phyloP scores from a whole-genome alignment of 495 filamentous ascomycete genomes.

The Tuber umbilicatum region DNA sequence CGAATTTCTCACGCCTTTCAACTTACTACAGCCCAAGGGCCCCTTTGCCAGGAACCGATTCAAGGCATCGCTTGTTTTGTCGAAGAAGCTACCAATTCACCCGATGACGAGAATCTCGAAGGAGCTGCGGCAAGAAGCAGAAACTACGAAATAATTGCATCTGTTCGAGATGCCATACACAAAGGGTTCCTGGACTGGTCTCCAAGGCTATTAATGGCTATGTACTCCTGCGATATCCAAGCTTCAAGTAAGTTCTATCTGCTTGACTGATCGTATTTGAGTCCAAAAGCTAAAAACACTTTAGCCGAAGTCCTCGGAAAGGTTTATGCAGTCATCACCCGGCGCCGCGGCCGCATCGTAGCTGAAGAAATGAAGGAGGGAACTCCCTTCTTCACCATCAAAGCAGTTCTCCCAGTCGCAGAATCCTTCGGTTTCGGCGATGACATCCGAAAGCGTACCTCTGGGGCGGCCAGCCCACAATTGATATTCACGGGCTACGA shows the following conservation, averaged over 20 bases:
- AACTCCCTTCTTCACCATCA: conserved; percentile 90
- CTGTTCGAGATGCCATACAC: conserved; percentile 74
- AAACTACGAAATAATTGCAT: conserved; percentile 84
- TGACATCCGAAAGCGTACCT: conserved; percentile 91
- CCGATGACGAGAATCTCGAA: conserved; percentile 52
- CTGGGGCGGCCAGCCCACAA: conserved; percentile 83
- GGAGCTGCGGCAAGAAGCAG: conserved; percentile 69
- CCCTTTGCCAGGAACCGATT: conserved; percentile 86
- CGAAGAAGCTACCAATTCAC: conserved; percentile 62
- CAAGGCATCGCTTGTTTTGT: conserved; percentile 90
- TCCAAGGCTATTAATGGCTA: conserved; percentile 86
- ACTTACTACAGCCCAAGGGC: conserved; percentile 78
- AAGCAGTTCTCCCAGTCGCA: conserved; percentile 76
- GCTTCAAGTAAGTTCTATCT: conserved; percentile 62
- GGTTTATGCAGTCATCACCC: conserved; percentile 88
- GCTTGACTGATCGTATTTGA: conserved; percentile 1
- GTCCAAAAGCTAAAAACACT: conserved; percentile 8
- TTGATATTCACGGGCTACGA: conserved; percentile 90
- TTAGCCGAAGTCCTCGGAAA: conserved; percentile 86
- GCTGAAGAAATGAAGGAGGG: conserved; percentile 90
- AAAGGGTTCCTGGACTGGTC: conserved; percentile 93
- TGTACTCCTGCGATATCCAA: conserved; percentile 97
- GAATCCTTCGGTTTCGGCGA: conserved; percentile 94
- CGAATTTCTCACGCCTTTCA: conserved; percentile 92
- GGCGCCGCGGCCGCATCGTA: conserved; percentile 80